Conservation (phyloP, 371 early-diverging fungal species). For the Sporodiniella umbellata region DNA sequence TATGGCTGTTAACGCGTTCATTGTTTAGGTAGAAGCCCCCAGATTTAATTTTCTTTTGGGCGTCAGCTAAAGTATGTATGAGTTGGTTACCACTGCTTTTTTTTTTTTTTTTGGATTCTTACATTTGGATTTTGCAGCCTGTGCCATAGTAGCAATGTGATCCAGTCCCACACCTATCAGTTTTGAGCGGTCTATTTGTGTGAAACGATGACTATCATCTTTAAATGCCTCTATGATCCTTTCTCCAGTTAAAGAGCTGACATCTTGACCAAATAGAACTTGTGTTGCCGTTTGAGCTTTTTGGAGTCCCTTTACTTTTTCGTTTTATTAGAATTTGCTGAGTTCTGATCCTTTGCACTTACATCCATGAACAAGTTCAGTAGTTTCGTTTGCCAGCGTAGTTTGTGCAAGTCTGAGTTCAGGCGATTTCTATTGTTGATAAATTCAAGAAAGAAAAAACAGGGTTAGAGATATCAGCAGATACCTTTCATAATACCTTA, state of each 20-base stretch:
- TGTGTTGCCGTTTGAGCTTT: slow-evolving; percentile 66
- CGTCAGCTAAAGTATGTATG: slow-evolving; percentile 51
- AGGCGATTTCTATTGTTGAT: slow-evolving; percentile 31
- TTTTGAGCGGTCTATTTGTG: slow-evolving; percentile 29
- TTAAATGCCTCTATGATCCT: slow-evolving; percentile 74
- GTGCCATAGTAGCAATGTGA: slow-evolving; percentile 57
- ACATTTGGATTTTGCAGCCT: slow-evolving; percentile 71
- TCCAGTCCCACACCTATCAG: slow-evolving; percentile 51
- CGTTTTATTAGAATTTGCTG: neutral
- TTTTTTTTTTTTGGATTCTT: slow-evolving; percentile 16
- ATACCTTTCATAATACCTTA: slow-evolving; percentile 24
- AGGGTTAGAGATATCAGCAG: neutral
- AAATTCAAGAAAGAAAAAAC: neutral
- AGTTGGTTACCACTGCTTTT: neutral
- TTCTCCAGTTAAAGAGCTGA: slow-evolving; percentile 41
- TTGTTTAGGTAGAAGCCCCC: slow-evolving; percentile 82
- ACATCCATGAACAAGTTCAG: slow-evolving; percentile 89
- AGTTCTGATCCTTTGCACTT: slow-evolving; percentile 12
- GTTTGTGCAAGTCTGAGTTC: slow-evolving; percentile 74
- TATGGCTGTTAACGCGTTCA: slow-evolving; percentile 42
- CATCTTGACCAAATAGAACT: slow-evolving; percentile 65
- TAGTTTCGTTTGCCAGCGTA: slow-evolving; percentile 78
- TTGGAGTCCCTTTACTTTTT: slow-evolving; percentile 51
- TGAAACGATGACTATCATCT: slow-evolving; percentile 57
- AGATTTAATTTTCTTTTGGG: slow-evolving; percentile 66